Evolutionary conservation across 2,329 filamentous ascomycete genomes (phyloP), one percentile per base, ranked within the genome.

Genomic region (Aspergillus chevalieri): DNA sequence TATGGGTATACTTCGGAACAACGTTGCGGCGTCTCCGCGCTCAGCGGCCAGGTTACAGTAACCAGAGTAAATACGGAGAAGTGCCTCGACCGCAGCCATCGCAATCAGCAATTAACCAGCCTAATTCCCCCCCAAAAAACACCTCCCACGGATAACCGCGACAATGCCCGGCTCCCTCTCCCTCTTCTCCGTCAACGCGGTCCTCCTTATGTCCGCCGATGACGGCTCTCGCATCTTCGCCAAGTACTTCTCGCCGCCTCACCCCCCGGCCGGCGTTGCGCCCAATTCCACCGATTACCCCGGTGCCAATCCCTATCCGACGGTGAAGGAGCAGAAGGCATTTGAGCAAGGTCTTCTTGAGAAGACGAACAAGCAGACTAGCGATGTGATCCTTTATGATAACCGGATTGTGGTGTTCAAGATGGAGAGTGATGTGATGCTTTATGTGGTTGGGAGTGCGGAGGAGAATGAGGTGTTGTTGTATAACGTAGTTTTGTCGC

Each of bases 401-500:
- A 94, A 94, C 75, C 84, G 89, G 63, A 86, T 98, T 53, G 89
- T 97, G 48, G 85, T 97, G 47, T 98, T 96, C 79, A 98, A 98
- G 83, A 87, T 87, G 76, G 93, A 98, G 77, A 90, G 88, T 61
- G 93, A 98, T 70, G 87, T 97, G 50, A 96, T 96, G 86, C 82
- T 88, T 43, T 97, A 97, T 69, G 87, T 97, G 22, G 88, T 98
- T 9, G 92, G 92, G 57, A 84, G 85, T 48, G 80, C 88, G 47
- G 89, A 96, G 47, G 93, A 98, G 80, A 98, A 97, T 71, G 93
- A 98, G 75, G 87, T 98, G 48, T 77, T 98, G 69, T 80, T 98
- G 47, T 97, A 96, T 77, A 95, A 92, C 68, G 91, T 95, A 44
- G 83, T 97, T 47, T 77, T 97, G 50, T 89, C 90, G n/a, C 75